A percentile compares a stretch with the other conserved stretches of the same genome.
phyloP scores from a whole-genome alignment of 139 green algal species.

The Pedinophyceae sp. region DNA sequence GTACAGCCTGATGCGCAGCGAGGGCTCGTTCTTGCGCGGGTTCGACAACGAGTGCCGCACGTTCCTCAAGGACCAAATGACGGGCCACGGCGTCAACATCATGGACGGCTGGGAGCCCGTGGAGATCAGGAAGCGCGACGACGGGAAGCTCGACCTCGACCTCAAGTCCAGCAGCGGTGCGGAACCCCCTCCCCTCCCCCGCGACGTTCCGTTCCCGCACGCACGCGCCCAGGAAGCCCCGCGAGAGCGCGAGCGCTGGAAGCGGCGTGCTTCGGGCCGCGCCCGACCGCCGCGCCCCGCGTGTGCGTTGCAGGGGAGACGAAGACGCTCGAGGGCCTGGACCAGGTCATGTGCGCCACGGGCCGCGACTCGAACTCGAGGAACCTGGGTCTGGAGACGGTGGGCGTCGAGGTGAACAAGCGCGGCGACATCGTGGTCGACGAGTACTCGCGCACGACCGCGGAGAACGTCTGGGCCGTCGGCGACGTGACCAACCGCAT shows the following conservation, averaged over 20 bases:
- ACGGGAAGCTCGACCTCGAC: no score
- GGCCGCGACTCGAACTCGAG: slow-evolving; percentile 4
- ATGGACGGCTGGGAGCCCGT: slow-evolving; percentile 1
- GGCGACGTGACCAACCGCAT: slow-evolving; percentile 91
- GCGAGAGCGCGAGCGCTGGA: no score
- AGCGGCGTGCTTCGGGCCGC: no score
- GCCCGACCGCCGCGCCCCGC: no score
- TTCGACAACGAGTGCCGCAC: slow-evolving; percentile 53
- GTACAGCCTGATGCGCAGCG: neutral
- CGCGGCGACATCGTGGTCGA: slow-evolving; percentile 54
- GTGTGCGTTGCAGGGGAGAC: no score
- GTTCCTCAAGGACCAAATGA: neutral
- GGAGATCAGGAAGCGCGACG: no score
- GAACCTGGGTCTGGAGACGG: slow-evolving; percentile 8
- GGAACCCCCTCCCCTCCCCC: no score
- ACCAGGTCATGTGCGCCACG: slow-evolving; percentile 9
- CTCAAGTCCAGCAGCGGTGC: no score
- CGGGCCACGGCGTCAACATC: neutral
- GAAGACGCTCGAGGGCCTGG: no score
- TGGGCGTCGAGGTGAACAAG: neutral
- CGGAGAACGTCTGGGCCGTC: slow-evolving; percentile 77
- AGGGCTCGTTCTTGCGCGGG: slow-evolving; percentile 1
- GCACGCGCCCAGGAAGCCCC: no score
- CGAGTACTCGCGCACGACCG: slow-evolving; percentile 63
- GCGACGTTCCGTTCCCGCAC: no score